phyloP scores from a whole-genome alignment of 108 stramenopile genomes.

The Phaeodactylum tricornutum region DNA sequence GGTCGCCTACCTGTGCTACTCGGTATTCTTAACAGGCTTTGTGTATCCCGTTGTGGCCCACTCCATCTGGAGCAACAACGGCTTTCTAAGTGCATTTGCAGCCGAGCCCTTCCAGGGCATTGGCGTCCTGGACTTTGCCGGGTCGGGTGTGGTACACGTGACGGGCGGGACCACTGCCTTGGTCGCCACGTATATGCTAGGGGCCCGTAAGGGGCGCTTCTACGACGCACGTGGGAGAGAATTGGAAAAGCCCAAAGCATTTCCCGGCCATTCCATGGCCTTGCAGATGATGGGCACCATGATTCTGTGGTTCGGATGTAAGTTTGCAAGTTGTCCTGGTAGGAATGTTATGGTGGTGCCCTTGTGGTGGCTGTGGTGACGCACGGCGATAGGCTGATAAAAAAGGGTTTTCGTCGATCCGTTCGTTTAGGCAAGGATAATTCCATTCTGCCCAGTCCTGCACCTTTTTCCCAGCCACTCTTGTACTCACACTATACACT shows the following conservation, averaged over 20 bases:
- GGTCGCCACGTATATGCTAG: conserved; percentile 40
- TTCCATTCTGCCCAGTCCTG: conserved; percentile 4
- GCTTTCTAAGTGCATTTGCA: conserved; percentile 54
- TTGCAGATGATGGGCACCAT: conserved; percentile 65
- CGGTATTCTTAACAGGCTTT: conserved; percentile 62
- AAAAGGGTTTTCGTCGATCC: not conserved
- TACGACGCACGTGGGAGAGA: conserved; percentile 36
- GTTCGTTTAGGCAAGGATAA: too few relatives aligned
- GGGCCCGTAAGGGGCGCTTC: conserved; percentile 43
- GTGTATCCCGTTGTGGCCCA: conserved; percentile 87
- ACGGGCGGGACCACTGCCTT: conserved; percentile 59
- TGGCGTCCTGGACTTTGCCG: conserved; percentile 74
- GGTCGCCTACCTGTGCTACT: conserved; percentile 70
- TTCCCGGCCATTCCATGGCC: conserved; percentile 61
- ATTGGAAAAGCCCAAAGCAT: conserved; percentile 35
- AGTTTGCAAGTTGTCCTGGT: conserved; percentile 14
- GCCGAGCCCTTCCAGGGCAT: conserved; percentile 39
- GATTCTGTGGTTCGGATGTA: conserved; percentile 83
- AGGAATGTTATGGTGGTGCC: too few relatives aligned
- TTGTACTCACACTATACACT: conserved; percentile 29
- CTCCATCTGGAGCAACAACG: conserved; percentile 65
- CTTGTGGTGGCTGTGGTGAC: not conserved
- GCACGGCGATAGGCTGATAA: not conserved
- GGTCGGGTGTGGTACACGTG: conserved; percentile 64
- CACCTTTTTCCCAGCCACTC: conserved; percentile 14